Evolutionary conservation across 805 yeast species (phyloP).

Genomic region (Cyberlindnera sargentensis): DNA sequence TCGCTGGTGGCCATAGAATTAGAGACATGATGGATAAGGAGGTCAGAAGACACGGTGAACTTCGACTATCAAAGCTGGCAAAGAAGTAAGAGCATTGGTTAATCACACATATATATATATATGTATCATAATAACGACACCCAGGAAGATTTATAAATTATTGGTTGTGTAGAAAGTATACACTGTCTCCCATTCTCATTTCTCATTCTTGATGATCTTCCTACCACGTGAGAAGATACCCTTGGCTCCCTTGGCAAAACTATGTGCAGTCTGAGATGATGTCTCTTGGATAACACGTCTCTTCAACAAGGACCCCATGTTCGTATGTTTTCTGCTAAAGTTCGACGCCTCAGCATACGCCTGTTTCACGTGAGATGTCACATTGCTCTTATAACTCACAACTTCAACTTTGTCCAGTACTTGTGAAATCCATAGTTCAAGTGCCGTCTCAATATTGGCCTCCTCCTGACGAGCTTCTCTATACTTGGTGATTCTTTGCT

Average conservation of each 20-base stretch:
- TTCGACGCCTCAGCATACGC: slow-evolving; percentile 55
- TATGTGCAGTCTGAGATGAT: slow-evolving; percentile 41
- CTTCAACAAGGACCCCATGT: slow-evolving; percentile 41
- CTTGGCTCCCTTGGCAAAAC: slow-evolving; percentile 48
- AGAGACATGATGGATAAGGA: slow-evolving; percentile 82
- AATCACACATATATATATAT: background rate
- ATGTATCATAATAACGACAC: background rate
- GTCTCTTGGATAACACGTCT: slow-evolving; percentile 42
- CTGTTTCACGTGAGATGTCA: slow-evolving; percentile 40
- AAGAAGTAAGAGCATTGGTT: slow-evolving; percentile 8
- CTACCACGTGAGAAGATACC: slow-evolving; percentile 50
- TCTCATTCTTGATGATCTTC: slow-evolving; percentile 35
- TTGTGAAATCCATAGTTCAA: slow-evolving; percentile 45
- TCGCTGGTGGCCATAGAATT: slow-evolving; percentile 79
- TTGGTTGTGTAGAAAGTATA: background rate
- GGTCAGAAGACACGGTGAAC: slow-evolving; percentile 68
- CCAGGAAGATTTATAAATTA: no score
- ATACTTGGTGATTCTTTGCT: slow-evolving; percentile 34
- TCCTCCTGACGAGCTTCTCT: slow-evolving; percentile 38
- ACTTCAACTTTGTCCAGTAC: slow-evolving; percentile 27
- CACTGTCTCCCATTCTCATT: slow-evolving; percentile 1
- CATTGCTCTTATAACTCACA: slow-evolving; percentile 20
- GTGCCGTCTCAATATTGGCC: slow-evolving; percentile 43
- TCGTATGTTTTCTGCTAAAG: slow-evolving; percentile 26
- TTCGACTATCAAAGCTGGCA: slow-evolving; percentile 40